Evolutionary conservation across 257 asterid genomes (phyloP).

Genomic region (Scutellaria minor): DNA sequence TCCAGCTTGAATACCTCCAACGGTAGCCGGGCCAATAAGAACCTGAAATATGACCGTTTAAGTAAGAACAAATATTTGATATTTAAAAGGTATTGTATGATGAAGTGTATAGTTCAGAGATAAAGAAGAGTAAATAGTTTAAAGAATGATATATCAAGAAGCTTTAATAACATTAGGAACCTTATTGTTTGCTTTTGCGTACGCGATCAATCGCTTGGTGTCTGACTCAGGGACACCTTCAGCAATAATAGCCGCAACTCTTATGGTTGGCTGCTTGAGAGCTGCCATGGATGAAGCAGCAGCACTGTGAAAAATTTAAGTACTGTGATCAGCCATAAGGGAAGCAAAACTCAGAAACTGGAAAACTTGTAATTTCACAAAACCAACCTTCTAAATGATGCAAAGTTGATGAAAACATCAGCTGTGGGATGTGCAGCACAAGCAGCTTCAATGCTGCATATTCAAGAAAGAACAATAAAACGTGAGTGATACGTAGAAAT

Average conservation of each 20-base stretch:
- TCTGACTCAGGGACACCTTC: conserved; percentile 98
- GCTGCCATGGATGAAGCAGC: conserved; percentile 97
- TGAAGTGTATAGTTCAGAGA: neutral
- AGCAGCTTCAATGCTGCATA: conserved; percentile 83
- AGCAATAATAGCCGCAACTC: conserved; percentile 93
- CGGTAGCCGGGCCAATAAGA: conserved; percentile 96
- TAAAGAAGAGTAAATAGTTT: neutral
- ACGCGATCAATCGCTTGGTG: conserved; percentile 90
- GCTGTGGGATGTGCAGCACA: conserved; percentile 97
- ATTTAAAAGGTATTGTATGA: neutral
- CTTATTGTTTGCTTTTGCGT: conserved; percentile 94
- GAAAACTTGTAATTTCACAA: conserved; percentile 5
- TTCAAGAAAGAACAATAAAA: conserved; percentile 15
- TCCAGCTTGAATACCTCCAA: conserved; percentile 99
- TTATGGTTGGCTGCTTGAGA: conserved; percentile 94
- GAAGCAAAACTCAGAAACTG: conserved; percentile 22
- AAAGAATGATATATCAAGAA: conserved; percentile 6
- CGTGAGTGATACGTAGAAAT: neutral
- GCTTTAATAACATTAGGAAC: conserved; percentile 40
- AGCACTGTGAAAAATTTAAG: conserved; percentile 63
- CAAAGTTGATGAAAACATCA: conserved; percentile 98
- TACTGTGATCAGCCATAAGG: conserved; percentile 18
- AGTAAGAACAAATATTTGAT: conserved; percentile 14
- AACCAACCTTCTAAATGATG: conserved; percentile 94
- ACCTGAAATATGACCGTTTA: conserved; percentile 53